Evolutionary conservation across 805 yeast species (phyloP), one percentile per base, ranked within the genome.

Genomic region (Ogataea minuta): DNA sequence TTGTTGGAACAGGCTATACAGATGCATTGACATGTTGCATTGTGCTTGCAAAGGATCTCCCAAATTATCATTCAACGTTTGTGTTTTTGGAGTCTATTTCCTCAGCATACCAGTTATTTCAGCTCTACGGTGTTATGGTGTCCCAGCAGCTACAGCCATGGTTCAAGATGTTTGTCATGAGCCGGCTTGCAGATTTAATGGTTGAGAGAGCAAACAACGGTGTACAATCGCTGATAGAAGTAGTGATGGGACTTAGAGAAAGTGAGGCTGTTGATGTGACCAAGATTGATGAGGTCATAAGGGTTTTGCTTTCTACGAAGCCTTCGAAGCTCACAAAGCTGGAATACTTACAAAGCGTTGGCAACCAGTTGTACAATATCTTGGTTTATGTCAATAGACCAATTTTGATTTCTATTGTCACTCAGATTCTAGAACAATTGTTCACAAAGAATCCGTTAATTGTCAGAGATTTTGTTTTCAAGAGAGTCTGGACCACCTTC

Each of bases 241-340:
- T 85, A 46, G 69, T 85, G 0, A 66, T 84, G 10, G 95, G 95
- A 0, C 66, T 85, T 17, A 67, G 96, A 41, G 95, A 87, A 28
- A 70, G 72, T 38, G 91, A 83, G 40, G 79, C 77, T 9, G 61
- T 88, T 10, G 80, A 79, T 46, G 60, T 79, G n/a, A 78, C 76
- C 23, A 83, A 79, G 48, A 68, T 86, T 33, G 78, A 77, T 19
- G 75, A 80, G 41, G 84, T 86, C 1, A 76, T 84, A n/a, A 73
- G 71, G 28, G 70, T 87, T 2, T 58, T 91, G 11, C 57, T 83
- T 20, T 39, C 43, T n/a, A 62, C 80, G 12, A 80, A 79, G 44
- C 96, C 97, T 0, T 63, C 61, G 32, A 52, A 55, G 0, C 53
- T 81, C 7, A 39, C 68, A 1, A 66, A 78, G 0, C 59, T 55